Evolutionary conservation across 306 rosid species (phyloP), one percentile per base, ranked within the genome.

Genomic region (Glycine soja): DNA sequence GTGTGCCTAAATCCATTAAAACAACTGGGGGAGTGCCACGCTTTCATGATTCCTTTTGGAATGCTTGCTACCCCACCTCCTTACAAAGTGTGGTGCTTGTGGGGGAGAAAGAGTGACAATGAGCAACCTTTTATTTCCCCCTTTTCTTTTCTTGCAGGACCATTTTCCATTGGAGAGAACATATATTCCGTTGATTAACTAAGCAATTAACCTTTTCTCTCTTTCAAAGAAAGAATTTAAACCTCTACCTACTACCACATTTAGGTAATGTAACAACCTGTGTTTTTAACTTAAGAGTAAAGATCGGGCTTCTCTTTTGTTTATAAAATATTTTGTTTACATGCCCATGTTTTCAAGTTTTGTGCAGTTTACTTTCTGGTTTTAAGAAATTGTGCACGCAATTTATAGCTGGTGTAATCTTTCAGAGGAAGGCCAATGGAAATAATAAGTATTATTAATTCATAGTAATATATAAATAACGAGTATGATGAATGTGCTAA

Each of bases 21-120:
- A 87, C 78, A 82, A 78, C 50, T 52, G 53, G 82, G 53, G 82
- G 93, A 90, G 90, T 90, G 97, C 91, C 72, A 48, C 76, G 88
- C 89, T 88, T 87, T 90, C 89, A 92, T 92, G 86, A 92, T 92
- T 92, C 84, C 67, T 82, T 77, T 82, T 76, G 83, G 46, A 91
- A 83, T 86, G 83, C 85, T 70, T 6, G 77, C 83, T 83, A 81
- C 77, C 91, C 88, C 86, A 83, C 90, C 64, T 45, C 76, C 81
- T 70, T 52, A 78, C 30, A 74, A 52, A 83, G 38, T 47, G 75
- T 62, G 86, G 82, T 82, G 75, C 80, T 46, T 76, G 59, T 76
- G 75, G 70, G 81, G 75, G 71, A 76, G 78, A 81, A 72, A 65
- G 80, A 42, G 81, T 61, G 77, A 78, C 70, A 68, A 48, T 34